Evolutionary conservation across 805 yeast genomes (phyloP), one percentile per base, ranked within the genome.

Genomic region (Saturnispora bothae): DNA sequence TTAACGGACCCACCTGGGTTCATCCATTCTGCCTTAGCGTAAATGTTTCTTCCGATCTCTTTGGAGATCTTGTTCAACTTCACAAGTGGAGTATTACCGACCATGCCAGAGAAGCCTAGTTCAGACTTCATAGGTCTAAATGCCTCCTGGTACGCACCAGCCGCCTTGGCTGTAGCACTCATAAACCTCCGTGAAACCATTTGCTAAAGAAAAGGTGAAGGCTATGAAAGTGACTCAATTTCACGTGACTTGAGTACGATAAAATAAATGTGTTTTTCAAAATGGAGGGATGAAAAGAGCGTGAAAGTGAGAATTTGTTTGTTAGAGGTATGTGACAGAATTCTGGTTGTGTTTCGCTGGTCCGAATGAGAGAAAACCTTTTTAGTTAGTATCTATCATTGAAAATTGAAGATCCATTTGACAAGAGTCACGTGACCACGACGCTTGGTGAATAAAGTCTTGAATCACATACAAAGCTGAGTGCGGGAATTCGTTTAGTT

Each of bases 1-100:
- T 85, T 85, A 39, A 85, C 86, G 6, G 92, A 80, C 0, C 95
- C 96, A 39, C 95, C 95, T 3, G 96, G 96, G 60, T 85, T 85
- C 79, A 81, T 80, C 63, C 76, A 82, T 60, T 85, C 96, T 5
- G 94, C 95, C 56, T 88, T 88, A 29, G 83, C 96, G 54, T 76
- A 86, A 45, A 88, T 73, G 49, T 83, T 78, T 48, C 88, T 66
- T 4, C 84, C 83, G 3, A 74, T 57, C 47, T 71, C 69, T 17
- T 68, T 61, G 28, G 82, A 72, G 18, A 83, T 59, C 26, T 59
- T 60, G 48, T 73, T 70, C 33, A 83, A 65, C 45, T 70, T 69
- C 46, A 88, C 64, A 47, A 88, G 63, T 19, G 96, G 96, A 3
- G 96, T 88, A 59, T 85, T 85, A n/a, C 96, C 96, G 41, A 86